Conservation (phyloP, 1,139 yeast genomes). For the Trichomonascaceae sp. region DNA sequence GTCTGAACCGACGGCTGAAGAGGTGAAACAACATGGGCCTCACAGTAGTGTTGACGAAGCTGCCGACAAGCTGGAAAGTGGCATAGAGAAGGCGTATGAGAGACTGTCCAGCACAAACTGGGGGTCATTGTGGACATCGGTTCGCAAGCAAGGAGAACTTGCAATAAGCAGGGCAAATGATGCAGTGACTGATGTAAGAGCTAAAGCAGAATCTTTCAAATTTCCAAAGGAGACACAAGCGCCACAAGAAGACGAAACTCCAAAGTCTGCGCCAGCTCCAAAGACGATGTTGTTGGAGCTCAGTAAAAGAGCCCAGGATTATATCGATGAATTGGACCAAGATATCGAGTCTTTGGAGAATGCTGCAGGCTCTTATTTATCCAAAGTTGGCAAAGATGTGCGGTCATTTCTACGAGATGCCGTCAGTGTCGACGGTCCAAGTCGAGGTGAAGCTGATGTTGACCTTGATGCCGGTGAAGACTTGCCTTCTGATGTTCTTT, state of each 20-base stretch:
- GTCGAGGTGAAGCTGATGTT: conserved; percentile 11
- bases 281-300: conserved; percentile 32
- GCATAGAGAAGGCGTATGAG: conserved; percentile 38
- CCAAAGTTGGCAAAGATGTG: conserved; percentile 45
- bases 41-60: conserved; percentile 24
- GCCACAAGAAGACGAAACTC: neutral
- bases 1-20: conserved; percentile 5
- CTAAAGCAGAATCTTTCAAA: conserved; percentile 3
- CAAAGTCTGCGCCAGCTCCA: neutral
- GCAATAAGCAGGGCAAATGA: conserved; percentile 31
- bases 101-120: conserved; percentile 37
- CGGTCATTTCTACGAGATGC: conserved; percentile 49
- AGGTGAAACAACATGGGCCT: conserved; percentile 7
- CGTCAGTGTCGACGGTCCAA: conserved; percentile 39
- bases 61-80: conserved; percentile 44
- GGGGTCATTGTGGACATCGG: conserved; percentile 34
- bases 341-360: conserved; percentile 64
- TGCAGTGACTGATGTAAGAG: conserved; percentile 3
- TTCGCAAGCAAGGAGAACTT: conserved; percentile 35
- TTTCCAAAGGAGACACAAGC: neutral
- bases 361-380: conserved; percentile 54
- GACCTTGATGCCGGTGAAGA: conserved; percentile 32
- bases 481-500: conserved; percentile 37
- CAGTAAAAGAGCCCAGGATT: conserved; percentile 45
- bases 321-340: conserved; percentile 60